These are phyloP conservation scores for Priceomyces medius DNA, from an alignment of 805 yeast genomes.

Conservation along the genomic window DNA sequence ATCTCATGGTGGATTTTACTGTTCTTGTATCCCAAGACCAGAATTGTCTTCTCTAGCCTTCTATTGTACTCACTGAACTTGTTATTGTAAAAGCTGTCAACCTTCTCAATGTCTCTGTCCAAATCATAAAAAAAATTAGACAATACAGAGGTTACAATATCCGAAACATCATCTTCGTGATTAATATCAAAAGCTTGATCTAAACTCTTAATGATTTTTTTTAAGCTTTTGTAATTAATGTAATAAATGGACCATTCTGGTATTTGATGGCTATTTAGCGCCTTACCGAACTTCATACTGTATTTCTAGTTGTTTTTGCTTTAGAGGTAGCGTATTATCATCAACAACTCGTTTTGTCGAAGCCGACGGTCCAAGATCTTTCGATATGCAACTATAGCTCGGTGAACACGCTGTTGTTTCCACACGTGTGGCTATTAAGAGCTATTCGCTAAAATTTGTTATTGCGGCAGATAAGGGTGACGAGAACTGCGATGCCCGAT, in stretches of 20 bases:
- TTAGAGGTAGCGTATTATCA: no score
- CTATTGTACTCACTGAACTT: conserved; percentile 74
- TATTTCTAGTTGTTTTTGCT: no score
- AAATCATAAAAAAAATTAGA: conserved; percentile 73
- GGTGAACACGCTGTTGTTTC: no score
- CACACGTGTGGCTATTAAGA: not conserved
- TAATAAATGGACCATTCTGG: conserved; percentile 90
- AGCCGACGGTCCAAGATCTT: no score
- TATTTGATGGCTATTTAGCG: conserved; percentile 77
- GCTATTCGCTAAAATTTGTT: not conserved
- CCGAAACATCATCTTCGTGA: conserved; percentile 23
- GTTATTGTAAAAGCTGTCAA: conserved; percentile 72
- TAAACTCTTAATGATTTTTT: conserved; percentile 72
- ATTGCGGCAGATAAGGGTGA: not conserved
- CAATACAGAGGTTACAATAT: conserved; percentile 43
- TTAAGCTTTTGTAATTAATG: conserved; percentile 81
- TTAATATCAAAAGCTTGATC: conserved; percentile 30
- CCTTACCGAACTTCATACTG: conserved; percentile 78
- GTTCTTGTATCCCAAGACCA: conserved; percentile 32
- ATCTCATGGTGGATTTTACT: conserved; percentile 26
- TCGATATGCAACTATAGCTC: no score
- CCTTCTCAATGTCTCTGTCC: conserved; percentile 79
- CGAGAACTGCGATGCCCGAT: not conserved
- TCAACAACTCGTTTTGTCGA: no score
- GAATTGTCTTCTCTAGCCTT: conserved; percentile 50